Base-by-base conservation (phyloP, 2,329 filamentous ascomycete species). In the Fusarium caatingaense region DNA sequence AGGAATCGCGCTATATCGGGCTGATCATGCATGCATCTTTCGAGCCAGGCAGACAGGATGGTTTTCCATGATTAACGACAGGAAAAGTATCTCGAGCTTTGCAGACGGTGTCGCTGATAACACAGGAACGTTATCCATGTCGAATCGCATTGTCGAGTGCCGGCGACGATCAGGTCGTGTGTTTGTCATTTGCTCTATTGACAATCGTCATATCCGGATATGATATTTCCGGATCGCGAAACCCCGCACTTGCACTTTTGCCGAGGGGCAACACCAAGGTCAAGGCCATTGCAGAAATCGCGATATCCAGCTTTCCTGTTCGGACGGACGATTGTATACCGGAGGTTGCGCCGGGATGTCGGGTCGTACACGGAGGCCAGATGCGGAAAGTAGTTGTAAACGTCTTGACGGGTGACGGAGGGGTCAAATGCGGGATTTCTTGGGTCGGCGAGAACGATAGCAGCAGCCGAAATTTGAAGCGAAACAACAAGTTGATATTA, bases 341-440 rank as follows among this genome's bases (percentile, higher is more conserved):
- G 58, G 65, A 42, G 20, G 42, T 50, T 59, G 54, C 51, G 56
- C 63, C 68, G 64, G 42, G 34, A 49, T 54, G 21, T 71, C 73
- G 66, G 68, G 73, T 75, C 68, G 72, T 66, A 75, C 73, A 74
- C 68, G 66, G 64, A 66, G 41, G 46, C 28, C 50, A 59, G 25
- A 47, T 48, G 32, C 50, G 58, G 69, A 41, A 49, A 57, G 40
- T 41, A 25, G 46, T 58, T 56, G 40, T 30, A 54, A 44, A 45
- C 47, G 47, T 32, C 27, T 53, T 65, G 28, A 50, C 40, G 28
- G 48, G 46, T 25, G 28, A 25, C 53, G 41, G 56, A 64, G 61
- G 55, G 27, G 30, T 57, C 55, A 61, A 57, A 70, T 64, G 67
- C 60, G 67, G 64, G 67, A 71, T 71, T 70, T 70, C 49, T 64